Evolutionary conservation across 768 basidiomycete genomes (phyloP).

Genomic region (Grammothele lineata): DNA sequence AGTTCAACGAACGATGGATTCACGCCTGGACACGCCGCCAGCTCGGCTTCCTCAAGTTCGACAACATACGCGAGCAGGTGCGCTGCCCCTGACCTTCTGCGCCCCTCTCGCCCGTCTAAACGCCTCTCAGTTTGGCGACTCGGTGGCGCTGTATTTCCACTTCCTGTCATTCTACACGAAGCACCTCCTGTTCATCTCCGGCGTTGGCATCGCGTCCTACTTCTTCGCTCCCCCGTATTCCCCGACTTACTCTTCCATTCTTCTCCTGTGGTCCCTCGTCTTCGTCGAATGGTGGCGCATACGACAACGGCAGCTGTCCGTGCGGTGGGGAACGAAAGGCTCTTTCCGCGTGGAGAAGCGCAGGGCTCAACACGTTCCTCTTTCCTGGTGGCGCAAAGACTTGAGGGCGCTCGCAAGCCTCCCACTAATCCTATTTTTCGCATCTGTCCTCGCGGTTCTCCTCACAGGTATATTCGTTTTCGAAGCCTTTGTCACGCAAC

Average conservation of each 20-base stretch:
- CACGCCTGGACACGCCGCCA: constrained; percentile 66
- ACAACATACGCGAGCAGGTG: constrained; percentile 69
- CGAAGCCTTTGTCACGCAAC: constrained; percentile 84
- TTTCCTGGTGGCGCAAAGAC: constrained; percentile 70
- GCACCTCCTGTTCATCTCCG: constrained; percentile 72
- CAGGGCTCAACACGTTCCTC: constrained; percentile 51
- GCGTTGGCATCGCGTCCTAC: constrained; percentile 65
- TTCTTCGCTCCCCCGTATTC: constrained; percentile 72
- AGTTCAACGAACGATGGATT: constrained; percentile 79
- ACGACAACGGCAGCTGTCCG: constrained; percentile 75
- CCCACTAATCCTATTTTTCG: constrained; percentile 73
- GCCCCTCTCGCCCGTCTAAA: constrained; percentile 9
- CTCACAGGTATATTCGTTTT: constrained; percentile 81
- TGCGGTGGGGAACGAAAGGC: constrained; percentile 78
- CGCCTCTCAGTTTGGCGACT: constrained; percentile 63
- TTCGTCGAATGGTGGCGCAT: constrained; percentile 95
- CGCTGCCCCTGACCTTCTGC: constrained; percentile 6
- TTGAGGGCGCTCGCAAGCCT: constrained; percentile 61
- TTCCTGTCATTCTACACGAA: constrained; percentile 85
- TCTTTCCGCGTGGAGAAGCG: constrained; percentile 73
- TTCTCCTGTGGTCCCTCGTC: constrained; percentile 79
- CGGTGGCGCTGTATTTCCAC: constrained; percentile 82
- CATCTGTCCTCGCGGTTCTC: constrained; percentile 59
- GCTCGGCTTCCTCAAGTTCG: constrained; percentile 60
- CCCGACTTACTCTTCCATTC: constrained; percentile 65